phyloP scores from a whole-genome alignment of 2,329 filamentous ascomycete genomes.

The Periconia macrospinosa region DNA sequence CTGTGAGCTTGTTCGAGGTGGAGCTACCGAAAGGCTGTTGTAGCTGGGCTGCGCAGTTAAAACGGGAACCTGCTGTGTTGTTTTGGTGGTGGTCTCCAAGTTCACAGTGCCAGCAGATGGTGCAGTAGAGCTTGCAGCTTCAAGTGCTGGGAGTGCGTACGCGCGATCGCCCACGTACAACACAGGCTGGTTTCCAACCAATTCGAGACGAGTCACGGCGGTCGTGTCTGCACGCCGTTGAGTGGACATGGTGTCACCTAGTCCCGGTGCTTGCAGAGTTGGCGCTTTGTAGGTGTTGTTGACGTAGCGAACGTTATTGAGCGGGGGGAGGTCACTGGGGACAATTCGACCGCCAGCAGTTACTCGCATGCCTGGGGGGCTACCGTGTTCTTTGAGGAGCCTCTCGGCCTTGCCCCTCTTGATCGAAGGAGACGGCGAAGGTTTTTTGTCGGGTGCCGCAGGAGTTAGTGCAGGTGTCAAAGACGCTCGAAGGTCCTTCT shows the following conservation, averaged over 20 bases:
- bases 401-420: slow-evolving; percentile 54
- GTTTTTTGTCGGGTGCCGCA: slow-evolving; percentile 35
- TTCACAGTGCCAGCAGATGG: slow-evolving; percentile 8
- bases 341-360: slow-evolving; percentile 57
- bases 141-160: slow-evolving; percentile 34
- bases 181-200: slow-evolving; percentile 35
- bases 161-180: slow-evolving; percentile 35
- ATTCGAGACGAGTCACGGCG: slow-evolving; percentile 27
- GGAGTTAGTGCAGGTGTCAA: slow-evolving; percentile 16
- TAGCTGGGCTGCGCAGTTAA: slow-evolving; percentile 15
- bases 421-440: slow-evolving; percentile 54
- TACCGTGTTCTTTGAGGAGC: slow-evolving; percentile 55
- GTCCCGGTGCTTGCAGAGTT: slow-evolving; percentile 19
- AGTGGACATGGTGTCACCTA: slow-evolving; percentile 26
- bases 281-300: slow-evolving; percentile 28
- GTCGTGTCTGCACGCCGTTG: slow-evolving; percentile 23
- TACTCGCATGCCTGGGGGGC: slow-evolving; percentile 53
- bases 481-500: slow-evolving; percentile 28
- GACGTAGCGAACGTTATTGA: slow-evolving; percentile 32
- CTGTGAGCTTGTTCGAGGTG: slow-evolving; percentile 20
- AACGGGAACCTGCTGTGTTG: slow-evolving; percentile 3
- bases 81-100: slow-evolving; percentile 20
- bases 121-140: slow-evolving; percentile 11
- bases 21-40: slow-evolving; percentile 11
- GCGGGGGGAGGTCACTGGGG: slow-evolving; percentile 47